These are phyloP conservation scores for Botrytis sinoallii DNA, from an alignment of 2,329 filamentous ascomycete genomes.

Conservation along the genomic window DNA sequence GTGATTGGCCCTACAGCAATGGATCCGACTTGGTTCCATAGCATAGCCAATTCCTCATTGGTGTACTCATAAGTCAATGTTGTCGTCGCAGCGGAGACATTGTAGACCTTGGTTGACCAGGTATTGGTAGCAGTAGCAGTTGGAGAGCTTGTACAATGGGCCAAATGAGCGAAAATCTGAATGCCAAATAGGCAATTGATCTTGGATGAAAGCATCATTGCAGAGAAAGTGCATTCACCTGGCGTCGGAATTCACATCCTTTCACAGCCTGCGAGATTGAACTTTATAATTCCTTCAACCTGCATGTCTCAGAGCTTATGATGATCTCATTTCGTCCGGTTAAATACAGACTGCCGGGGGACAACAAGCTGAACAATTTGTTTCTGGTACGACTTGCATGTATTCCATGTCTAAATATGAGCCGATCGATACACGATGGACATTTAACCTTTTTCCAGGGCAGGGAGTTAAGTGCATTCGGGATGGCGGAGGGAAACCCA, in stretches of 20 bases:
- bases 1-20: constrained; percentile 43
- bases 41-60: constrained; percentile 44
- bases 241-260: neutral
- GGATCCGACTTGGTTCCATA: constrained; percentile 46
- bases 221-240: neutral
- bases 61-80: constrained; percentile 46
- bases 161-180: neutral
- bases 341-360: constrained; percentile 16
- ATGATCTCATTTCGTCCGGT: constrained; percentile 12
- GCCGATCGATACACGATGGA: neutral
- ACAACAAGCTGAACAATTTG: neutral
- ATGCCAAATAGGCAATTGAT: constrained; percentile 15
- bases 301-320: neutral
- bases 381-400: constrained; percentile 5
- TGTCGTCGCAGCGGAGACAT: constrained; percentile 44
- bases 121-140: constrained; percentile 7
- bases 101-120: constrained; percentile 36
- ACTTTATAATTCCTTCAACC: constrained; percentile 17
- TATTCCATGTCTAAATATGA: constrained; percentile 5
- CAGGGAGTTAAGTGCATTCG: neutral
- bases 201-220: constrained; percentile 10
- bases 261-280: constrained; percentile 2
- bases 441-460: neutral
- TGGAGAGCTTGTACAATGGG: neutral
- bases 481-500: constrained; percentile 14